Base-by-base conservation (phyloP, 78 protist genomes). In the Dictyostelium intermedium region DNA sequence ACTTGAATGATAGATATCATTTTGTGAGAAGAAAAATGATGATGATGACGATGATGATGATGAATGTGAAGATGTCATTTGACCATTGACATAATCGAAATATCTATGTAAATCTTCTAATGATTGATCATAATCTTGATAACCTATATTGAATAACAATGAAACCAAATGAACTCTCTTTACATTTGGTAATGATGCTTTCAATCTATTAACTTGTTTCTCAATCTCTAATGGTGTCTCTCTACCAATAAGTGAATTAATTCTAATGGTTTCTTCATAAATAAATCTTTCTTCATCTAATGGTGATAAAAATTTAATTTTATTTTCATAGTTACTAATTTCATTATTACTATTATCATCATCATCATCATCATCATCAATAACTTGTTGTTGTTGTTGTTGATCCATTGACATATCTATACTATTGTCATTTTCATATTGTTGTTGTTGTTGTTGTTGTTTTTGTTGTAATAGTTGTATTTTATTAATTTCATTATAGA, bases 31-130 rank as follows among this genome's bases (percentile, higher is more conserved):
- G 0, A 69, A 32, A 61, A n/a, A 69, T 14, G 27, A 23, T 2
- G 70, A 60, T 2, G 70, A 23, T 0, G 70, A 60, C 3, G 16
- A 25, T 8, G 74, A 30, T 10, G 8, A 27, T 66, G n/a, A 4
- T 39, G 4, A 39, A 39, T 39, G 35, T 25, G 34, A 14, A 7
- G 27, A 53, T 35, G 70, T 78, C 78, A 77, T 45, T 45, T 50
- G 74, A 34, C 94, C 60, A 80, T 89, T 89, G 1, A 84, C 73
- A 69, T 89, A 89, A 56, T 89, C 94, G 37, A 89, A 89, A 43
- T 89, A 89, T 69, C 94, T 56, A 70, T 89, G 94, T 43, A 89
- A 45, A 35, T 89, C 94, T 23, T 89, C 94, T 16, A 89, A 25
- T 23, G 83, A 25, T 32, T 69, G 72, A 6, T 89, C 94, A 77